Base-by-base conservation (phyloP, 1,284 basidiomycete species). In the Apiotrichum gamsii region DNA sequence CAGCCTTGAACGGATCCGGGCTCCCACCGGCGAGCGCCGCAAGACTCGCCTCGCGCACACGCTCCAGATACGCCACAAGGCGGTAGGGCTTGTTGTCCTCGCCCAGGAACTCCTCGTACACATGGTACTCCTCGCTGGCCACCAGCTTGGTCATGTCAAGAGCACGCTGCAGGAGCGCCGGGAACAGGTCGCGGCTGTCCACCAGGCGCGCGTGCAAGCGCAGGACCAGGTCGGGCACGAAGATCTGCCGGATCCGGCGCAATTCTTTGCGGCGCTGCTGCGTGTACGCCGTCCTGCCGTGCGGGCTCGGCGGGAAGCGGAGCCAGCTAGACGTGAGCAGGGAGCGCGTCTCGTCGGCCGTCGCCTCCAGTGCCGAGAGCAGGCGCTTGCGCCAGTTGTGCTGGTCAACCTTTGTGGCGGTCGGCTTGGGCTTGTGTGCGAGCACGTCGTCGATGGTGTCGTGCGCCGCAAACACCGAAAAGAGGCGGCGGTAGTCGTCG, bases 181-280 rank as follows among this genome's bases (percentile, higher is more conserved):
- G 81, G 35, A 91, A 75, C 14, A 80, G 73, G 6, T 74, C 67
- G 16, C 83, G 75, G 6, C 89, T 87, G 30, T 78, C 74, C 52
- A 82, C 79, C 13, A 97, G 75, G 47, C 85, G 74, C 25, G 78
- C 75, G 64, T 97, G 93, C 15, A 97, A 74, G 18, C 88, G 82
- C 51, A 96, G 77, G 55, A 97, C 81, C 31, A 97, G 78, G 65
- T 96, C 90, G 0, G 93, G 94, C 16, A 97, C 77, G 70, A 87
- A 94, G 30, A 93, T 83, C 59, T 89, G 84, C 25, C 93, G 81
- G 48, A 96, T 87, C 19, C 85, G 80, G 3, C 78, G 73, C 41
- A 95, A 79, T 58, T 95, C 89, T 21, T 75, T 75, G 18, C 75
- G 73, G 13, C 87, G 77, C 11, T 77, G 78, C 43, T 28, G 39